Evolutionary conservation across 2,329 filamentous ascomycete genomes (phyloP).

Genomic region (Metarhizium robertsii): DNA sequence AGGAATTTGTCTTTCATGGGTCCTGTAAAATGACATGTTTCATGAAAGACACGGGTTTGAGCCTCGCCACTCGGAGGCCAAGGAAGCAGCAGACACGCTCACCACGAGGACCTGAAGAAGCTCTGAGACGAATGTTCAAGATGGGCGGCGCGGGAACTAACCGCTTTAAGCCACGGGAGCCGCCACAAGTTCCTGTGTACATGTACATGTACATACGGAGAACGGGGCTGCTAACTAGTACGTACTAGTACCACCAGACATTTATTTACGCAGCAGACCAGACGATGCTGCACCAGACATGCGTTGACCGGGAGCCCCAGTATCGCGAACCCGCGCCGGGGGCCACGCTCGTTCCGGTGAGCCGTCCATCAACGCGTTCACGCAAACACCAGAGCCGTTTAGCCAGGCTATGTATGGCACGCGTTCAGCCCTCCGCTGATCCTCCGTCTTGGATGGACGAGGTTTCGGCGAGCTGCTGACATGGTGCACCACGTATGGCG

Average conservation of each 20-base stretch:
- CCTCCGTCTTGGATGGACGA: too few relatives aligned
- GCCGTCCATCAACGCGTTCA: slow-evolving; percentile 5
- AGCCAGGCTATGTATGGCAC: not conserved
- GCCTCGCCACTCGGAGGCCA: not conserved
- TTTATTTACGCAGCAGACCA: too few relatives aligned
- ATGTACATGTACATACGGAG: too few relatives aligned
- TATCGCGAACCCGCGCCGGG: not conserved
- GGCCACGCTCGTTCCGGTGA: not conserved
- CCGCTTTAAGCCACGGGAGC: not conserved
- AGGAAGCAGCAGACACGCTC: not conserved
- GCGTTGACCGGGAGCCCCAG: too few relatives aligned
- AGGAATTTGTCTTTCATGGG: too few relatives aligned
- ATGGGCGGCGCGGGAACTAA: slow-evolving; percentile 5
- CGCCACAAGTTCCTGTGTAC: not conserved
- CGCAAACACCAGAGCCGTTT: too few relatives aligned
- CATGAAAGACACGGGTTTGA: too few relatives aligned
- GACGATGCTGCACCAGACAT: too few relatives aligned
- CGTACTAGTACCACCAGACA: too few relatives aligned
- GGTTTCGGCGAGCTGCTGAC: not conserved
- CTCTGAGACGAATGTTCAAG: not conserved
- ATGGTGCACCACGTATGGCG: not conserved
- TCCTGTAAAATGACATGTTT: too few relatives aligned
- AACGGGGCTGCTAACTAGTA: too few relatives aligned
- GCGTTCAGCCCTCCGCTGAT: not conserved
- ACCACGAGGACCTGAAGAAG: not conserved